Evolutionary conservation across 1,139 yeast genomes (phyloP), one percentile per base, ranked within the genome.

Genomic region (Pichia sp.): DNA sequence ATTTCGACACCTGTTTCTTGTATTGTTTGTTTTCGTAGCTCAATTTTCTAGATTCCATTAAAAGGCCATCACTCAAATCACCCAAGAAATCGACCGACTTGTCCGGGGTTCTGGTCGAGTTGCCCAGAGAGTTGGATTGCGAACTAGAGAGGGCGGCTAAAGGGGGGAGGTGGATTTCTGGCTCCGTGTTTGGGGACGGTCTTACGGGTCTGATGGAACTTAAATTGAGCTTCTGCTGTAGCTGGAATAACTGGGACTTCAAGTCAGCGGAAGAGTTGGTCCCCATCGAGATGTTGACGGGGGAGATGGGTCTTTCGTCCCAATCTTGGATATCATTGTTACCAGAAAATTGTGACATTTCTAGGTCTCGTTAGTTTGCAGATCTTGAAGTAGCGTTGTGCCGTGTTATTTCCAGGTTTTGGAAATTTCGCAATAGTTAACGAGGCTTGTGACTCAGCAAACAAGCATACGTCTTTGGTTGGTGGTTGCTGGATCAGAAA

Each of bases 31-130:
- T 86, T 57, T 86, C 92, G 8, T 85, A 84, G 53, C 84, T 87
- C 55, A 90, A 75, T 58, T 86, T 76, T 61, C 97, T 80, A 65
- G 96, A 89, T 70, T 90, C 95, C 31, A 79, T 75, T 32, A 90
- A 75, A 57, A 90, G 74, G 54, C 85, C 86, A 65, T 90, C 96
- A 69, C 95, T 87, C 59, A 90, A 73, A 1, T 90, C 95, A 54
- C 90, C 87, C 5, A 88, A 89, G 68, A 90, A 90, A 62, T 85
- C 82, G 73, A 88, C 82, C 61, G 89, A 93, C 46, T 54, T 51
- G 50, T 52, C 56, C 1, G 51, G 30, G 8, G 41, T 31, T 34
- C 38, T 46, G 8, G 6, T 45, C 13, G 48, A 36, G 40, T 36
- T 36, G 15, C 40, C 15, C 15, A 36, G 15, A 15, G 40, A 36